These are phyloP conservation scores for Vigna angularis DNA, from an alignment of 306 rosid species.

Conservation along the genomic window DNA sequence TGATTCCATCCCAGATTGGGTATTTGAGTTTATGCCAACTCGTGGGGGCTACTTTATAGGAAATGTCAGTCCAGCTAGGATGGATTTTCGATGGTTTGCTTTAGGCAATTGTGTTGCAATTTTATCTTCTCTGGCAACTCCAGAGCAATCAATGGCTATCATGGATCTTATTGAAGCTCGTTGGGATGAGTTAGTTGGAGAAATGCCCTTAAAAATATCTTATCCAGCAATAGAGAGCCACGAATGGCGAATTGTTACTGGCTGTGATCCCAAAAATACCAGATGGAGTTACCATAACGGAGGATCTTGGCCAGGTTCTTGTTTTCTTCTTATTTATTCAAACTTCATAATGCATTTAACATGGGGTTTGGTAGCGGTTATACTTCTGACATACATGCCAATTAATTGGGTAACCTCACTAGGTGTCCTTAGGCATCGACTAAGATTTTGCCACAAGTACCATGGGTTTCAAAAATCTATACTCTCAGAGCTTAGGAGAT, in stretches of 20 bases:
- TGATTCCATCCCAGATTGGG: conserved; percentile 93
- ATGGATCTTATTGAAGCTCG: conserved; percentile 95
- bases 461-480: not conserved
- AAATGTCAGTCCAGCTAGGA: conserved; percentile 94
- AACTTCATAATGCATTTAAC: conserved; percentile 35
- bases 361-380: conserved; percentile 1
- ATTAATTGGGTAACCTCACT: not conserved
- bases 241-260: conserved; percentile 90
- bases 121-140: conserved; percentile 83
- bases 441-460: not conserved
- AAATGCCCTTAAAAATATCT: conserved; percentile 86
- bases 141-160: conserved; percentile 91
- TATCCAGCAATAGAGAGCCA: conserved; percentile 93
- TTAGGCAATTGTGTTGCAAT: conserved; percentile 90
- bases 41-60: conserved; percentile 94
- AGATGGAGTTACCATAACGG: conserved; percentile 98
- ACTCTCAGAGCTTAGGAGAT: not conserved
- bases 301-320: conserved; percentile 97
- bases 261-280: conserved; percentile 95
- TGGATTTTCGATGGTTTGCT: conserved; percentile 97
- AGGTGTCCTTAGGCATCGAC: not conserved
- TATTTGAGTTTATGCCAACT: conserved; percentile 90
- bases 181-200: conserved; percentile 96
- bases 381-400: not conserved
- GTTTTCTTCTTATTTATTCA: conserved; percentile 38